These are phyloP conservation scores for Cryphonectria nitschkei DNA, from an alignment of 2,329 filamentous ascomycete genomes.

Conservation along the genomic window DNA sequence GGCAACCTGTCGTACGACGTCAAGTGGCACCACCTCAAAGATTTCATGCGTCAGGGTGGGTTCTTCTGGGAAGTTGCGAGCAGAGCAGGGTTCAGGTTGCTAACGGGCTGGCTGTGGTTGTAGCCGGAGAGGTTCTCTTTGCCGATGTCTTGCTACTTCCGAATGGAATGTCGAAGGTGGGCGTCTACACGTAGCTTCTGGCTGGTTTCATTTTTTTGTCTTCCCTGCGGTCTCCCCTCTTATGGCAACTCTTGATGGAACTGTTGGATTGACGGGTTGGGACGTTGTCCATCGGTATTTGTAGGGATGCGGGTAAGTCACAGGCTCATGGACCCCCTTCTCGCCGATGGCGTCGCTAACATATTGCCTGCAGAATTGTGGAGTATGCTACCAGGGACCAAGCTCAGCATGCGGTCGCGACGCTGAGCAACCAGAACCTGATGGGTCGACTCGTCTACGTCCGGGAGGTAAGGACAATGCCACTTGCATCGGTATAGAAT, in stretches of 20 bases:
- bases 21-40: slow-evolving; percentile 99
- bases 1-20: slow-evolving; percentile 99
- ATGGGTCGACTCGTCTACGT: slow-evolving; percentile 99
- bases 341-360: slow-evolving; percentile 38
- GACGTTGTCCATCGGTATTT: slow-evolving; percentile 84
- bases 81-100: slow-evolving; percentile 35
- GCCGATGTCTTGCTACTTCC: slow-evolving; percentile 99
- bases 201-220: slow-evolving; percentile 76
- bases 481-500: slow-evolving; percentile 9
- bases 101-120: slow-evolving; percentile 42
- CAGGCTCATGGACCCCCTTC: slow-evolving; percentile 2
- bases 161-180: slow-evolving; percentile 99
- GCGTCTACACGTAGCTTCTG: slow-evolving; percentile 86
- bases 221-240: slow-evolving; percentile 63
- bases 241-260: slow-evolving; percentile 71
- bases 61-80: slow-evolving; percentile 30
- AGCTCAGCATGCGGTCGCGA: slow-evolving; percentile 95
- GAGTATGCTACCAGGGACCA: slow-evolving; percentile 99
- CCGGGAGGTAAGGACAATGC: slow-evolving; percentile 72
- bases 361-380: slow-evolving; percentile 75
- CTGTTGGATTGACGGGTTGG: slow-evolving; percentile 99
- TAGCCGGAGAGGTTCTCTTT: slow-evolving; percentile 99
- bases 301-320: slow-evolving; percentile 99
- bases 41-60: slow-evolving; percentile 99
- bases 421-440: slow-evolving; percentile 97